A percentile compares a stretch with the other conserved stretches of the same genome.
phyloP scores from a whole-genome alignment of 257 asterid genomes.

The Handroanthus guayacan region DNA sequence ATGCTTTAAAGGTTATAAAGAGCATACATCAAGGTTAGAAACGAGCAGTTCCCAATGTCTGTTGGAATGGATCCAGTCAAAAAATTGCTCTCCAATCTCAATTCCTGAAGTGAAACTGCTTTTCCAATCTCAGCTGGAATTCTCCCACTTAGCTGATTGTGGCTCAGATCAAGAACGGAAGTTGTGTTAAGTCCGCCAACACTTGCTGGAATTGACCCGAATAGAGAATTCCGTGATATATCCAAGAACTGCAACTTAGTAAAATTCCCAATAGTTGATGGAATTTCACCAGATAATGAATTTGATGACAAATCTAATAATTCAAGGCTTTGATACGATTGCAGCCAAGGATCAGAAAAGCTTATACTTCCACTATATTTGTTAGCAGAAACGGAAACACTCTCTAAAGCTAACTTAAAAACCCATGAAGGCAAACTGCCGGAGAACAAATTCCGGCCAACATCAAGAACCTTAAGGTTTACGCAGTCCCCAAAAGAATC shows the following conservation, averaged over 20 bases:
- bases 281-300: constrained; percentile 68
- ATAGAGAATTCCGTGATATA: constrained; percentile 62
- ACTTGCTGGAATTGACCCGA: constrained; percentile 63
- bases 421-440: constrained; percentile 82
- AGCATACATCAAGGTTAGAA: constrained; percentile 72
- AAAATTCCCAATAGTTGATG: constrained; percentile 61
- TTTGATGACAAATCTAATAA: constrained; percentile 77
- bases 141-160: constrained; percentile 67
- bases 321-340: constrained; percentile 55
- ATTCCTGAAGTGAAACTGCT: constrained; percentile 59
- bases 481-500: constrained; percentile 60
- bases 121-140: constrained; percentile 65
- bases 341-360: constrained; percentile 35
- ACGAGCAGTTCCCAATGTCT: constrained; percentile 64
- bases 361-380: constrained; percentile 58
- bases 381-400: constrained; percentile 58
- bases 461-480: constrained; percentile 63
- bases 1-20: background rate
- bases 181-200: constrained; percentile 57
- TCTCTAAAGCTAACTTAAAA: constrained; percentile 58
- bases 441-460: constrained; percentile 52
- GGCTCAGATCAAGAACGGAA: constrained; percentile 69
- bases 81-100: constrained; percentile 64
- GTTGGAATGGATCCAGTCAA: constrained; percentile 60
- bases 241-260: constrained; percentile 63